These are phyloP conservation scores for Pisolithus marmoratus DNA, from an alignment of 768 basidiomycete genomes.

Conservation along the genomic window DNA sequence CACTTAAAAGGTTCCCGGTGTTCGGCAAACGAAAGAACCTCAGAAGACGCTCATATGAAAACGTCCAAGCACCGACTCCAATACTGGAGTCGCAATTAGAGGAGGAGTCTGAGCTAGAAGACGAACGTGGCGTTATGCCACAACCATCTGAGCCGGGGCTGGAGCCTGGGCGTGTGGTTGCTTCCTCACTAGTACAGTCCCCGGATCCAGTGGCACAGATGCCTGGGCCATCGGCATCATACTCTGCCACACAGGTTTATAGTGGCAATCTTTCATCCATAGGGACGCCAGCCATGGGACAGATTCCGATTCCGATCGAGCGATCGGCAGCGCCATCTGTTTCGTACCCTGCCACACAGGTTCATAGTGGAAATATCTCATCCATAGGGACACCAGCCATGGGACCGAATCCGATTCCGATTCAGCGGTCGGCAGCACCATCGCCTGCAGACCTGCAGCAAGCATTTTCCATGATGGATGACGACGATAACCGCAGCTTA, in stretches of 20 bases:
- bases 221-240: neutral
- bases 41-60: slow-evolving; percentile 1
- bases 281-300: neutral
- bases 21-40: slow-evolving; percentile 9
- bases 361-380: neutral
- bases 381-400: slow-evolving; percentile 1
- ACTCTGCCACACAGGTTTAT: neutral
- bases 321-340: neutral
- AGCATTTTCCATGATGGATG: slow-evolving; percentile 18
- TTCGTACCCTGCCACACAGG: neutral
- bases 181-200: neutral
- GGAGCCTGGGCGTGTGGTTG: neutral
- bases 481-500: slow-evolving; percentile 30
- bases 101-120: neutral
- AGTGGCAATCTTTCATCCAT: slow-evolving; percentile 1
- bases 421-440: slow-evolving; percentile 2
- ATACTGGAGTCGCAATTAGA: neutral
- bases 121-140: neutral
- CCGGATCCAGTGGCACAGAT: neutral
- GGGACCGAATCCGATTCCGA: slow-evolving; percentile 2
- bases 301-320: slow-evolving; percentile 4
- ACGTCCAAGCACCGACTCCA: slow-evolving; percentile 2
- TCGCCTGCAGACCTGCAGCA: slow-evolving; percentile 2
- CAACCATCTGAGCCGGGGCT: neutral
- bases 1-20: slow-evolving; percentile 27